Evolutionary conservation across 371 early-diverging fungal species (phyloP), one percentile per base, ranked within the genome.

Genomic region (Zancudomyces culisetae): DNA sequence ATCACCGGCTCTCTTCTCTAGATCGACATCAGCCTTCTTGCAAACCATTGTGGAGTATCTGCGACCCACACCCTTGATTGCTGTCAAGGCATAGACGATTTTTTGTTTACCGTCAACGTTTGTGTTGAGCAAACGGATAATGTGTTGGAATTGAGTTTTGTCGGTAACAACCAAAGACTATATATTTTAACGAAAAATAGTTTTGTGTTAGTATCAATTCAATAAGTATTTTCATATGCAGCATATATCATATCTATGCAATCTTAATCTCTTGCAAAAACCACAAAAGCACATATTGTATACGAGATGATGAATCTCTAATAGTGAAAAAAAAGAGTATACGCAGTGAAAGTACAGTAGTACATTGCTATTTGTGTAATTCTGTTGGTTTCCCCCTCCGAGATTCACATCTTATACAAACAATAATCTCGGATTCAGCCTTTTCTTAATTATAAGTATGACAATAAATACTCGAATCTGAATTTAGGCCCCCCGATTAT

Each of bases 121-220:
- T 74, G 99, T 98, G 85, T 98, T 98, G 71, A 92, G 87, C 54
- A 98, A 80, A 92, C 99, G 98, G 63, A 97, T 77, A 77, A 98
- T 98, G 80, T 90, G 88, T 76, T 93, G 95, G 80, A 97, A 90
- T 70, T 83, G 78, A 67, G 78, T 77, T 79, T 81, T 79, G 68
- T 83, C 85, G 54, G 85, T 80, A 62, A 86, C 87, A 58, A 85
- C 83, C 74, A 89, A 79, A 64, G 89, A 89, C 87, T 64, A 64
- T 51, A 56, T 1, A 35, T 22, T 35, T 15, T 10, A 35, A 10
- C 15, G 15, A 35, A 35, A 35, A 35, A 35, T 35, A 35, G 35
- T 35, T 35, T 35, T 35, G 35, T 10, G 15, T 35, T 35, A 35
- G 35, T 35, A 35, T 15, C 6, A 10, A 35, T 35, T 35, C 35